Evolutionary conservation across 1,284 basidiomycete genomes (phyloP).

Genomic region (Rhodotorula sp.): DNA sequence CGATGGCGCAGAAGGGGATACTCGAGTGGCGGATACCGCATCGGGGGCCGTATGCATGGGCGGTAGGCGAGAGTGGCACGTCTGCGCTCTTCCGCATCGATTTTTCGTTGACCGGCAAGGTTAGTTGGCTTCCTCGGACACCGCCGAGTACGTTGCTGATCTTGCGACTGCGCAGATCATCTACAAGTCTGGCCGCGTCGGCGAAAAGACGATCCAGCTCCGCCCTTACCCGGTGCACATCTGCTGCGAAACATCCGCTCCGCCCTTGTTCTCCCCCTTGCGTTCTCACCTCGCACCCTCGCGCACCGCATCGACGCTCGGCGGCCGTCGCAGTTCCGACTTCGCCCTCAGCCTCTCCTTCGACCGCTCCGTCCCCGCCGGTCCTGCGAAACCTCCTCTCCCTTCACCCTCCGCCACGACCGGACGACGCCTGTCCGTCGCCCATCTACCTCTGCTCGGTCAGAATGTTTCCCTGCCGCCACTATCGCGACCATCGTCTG

Average conservation of each 20-base stretch:
- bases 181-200: conserved; percentile 10
- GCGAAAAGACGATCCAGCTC: conserved; percentile 11
- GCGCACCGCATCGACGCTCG: background rate
- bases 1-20: conserved; percentile 9
- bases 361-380: background rate
- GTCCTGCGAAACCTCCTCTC: background rate
- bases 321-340: conserved; percentile 1
- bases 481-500: background rate
- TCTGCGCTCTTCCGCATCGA: conserved; percentile 11
- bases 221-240: conserved; percentile 2
- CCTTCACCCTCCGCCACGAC: background rate
- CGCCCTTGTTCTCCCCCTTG: background rate
- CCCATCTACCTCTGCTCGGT: background rate
- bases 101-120: conserved; percentile 26
- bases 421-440: background rate
- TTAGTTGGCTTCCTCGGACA: conserved; percentile 4
- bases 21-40: conserved; percentile 4
- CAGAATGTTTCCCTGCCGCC: background rate
- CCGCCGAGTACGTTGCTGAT: background rate
- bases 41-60: conserved; percentile 24
- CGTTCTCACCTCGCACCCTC: background rate
- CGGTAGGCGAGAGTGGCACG: conserved; percentile 38
- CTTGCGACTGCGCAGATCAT: conserved; percentile 2
- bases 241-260: background rate
- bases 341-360: conserved; percentile 7